phyloP scores from a whole-genome alignment of 2,329 filamentous ascomycete genomes.

The Ceratocystis harringtonii region DNA sequence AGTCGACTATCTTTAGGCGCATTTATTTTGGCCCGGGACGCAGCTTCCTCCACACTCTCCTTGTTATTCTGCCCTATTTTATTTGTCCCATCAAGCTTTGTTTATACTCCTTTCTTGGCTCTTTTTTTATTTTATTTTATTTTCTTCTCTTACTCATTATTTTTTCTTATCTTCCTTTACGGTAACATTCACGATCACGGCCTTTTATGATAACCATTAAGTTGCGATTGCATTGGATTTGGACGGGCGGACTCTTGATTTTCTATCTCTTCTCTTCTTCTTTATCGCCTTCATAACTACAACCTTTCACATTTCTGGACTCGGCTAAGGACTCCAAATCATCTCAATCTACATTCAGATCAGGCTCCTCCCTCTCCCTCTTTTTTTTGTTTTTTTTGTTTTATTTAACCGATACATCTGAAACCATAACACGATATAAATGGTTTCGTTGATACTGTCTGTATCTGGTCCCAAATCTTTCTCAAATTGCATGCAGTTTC shows the following conservation, averaged over 20 bases:
- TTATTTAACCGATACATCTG: neutral
- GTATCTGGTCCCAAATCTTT: neutral
- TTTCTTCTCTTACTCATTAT: neutral
- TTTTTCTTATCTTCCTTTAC: constrained; percentile 3
- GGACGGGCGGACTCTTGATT: neutral
- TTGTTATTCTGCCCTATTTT: neutral
- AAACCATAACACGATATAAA: neutral
- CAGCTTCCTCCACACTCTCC: neutral
- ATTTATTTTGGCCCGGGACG: neutral
- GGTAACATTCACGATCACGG: constrained; percentile 7
- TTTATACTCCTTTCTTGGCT: neutral
- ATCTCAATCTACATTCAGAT: neutral
- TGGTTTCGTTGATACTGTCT: neutral
- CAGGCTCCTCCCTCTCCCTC: neutral
- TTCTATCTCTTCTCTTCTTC: neutral
- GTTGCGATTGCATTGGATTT: constrained; percentile 7
- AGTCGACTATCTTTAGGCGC: constrained; percentile 8
- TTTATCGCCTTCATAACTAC: neutral
- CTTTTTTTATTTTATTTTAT: neutral
- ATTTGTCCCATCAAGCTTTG: neutral
- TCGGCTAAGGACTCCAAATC: neutral
- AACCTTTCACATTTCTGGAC: neutral
- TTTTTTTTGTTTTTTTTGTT: neutral
- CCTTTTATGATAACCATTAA: constrained; percentile 3
- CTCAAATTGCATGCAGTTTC: neutral